Conservation (phyloP, 2,329 filamentous ascomycete genomes). For the Chrysosporium keratinophilum region DNA sequence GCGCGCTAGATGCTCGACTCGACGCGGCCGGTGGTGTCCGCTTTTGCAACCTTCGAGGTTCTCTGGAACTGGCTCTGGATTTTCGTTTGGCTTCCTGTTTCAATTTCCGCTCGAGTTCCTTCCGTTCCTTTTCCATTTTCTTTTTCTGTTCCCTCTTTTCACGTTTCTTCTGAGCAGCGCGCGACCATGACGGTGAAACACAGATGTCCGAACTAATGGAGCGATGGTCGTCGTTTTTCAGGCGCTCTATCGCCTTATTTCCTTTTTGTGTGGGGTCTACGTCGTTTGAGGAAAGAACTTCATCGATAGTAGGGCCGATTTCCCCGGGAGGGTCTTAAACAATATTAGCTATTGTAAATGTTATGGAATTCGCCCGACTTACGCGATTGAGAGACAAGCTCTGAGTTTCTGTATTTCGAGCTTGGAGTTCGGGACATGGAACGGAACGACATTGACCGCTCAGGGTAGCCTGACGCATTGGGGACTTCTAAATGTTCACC, state of each 20-base stretch:
- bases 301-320: conserved; percentile 3
- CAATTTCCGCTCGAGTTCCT: conserved; percentile 15
- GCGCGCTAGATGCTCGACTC: conserved; percentile 16
- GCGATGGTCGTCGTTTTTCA: conserved; percentile 4
- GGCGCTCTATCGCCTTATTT: conserved; percentile 24
- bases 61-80: conserved; percentile 2
- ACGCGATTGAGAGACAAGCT: conserved; percentile 3
- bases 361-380: neutral
- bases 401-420: conserved; percentile 13
- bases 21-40: conserved; percentile 12
- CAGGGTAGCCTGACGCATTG: neutral
- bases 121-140: conserved; percentile 16
- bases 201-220: conserved; percentile 17
- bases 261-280: conserved; percentile 27
- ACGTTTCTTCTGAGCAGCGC: conserved; percentile 13
- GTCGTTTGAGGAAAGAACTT: conserved; percentile 18
- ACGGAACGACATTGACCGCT: conserved; percentile 12
- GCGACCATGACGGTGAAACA: conserved; percentile 17
- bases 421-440: conserved; percentile 14
- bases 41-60: conserved; percentile 16
- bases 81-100: conserved; percentile 12
- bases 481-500: neutral
- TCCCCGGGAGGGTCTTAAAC: conserved; percentile 1
- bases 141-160: conserved; percentile 15
- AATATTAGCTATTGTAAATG: neutral